These are phyloP conservation scores for Silene noctiflora DNA, from an alignment of 179 eudicot genomes.

Conservation along the genomic window DNA sequence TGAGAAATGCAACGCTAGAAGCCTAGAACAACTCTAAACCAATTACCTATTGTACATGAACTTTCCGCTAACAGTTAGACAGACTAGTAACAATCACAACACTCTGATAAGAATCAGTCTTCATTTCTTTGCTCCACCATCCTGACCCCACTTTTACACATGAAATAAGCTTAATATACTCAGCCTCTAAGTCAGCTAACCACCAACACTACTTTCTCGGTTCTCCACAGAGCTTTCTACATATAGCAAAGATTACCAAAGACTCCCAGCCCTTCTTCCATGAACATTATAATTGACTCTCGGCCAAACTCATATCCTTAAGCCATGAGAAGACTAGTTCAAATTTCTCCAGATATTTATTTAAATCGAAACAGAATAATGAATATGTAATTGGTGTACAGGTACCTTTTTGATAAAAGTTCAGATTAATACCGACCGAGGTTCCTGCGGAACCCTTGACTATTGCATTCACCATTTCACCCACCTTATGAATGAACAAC, in stretches of 20 bases:
- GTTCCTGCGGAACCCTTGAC: not conserved
- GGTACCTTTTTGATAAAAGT: not conserved
- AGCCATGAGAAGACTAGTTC: not conserved
- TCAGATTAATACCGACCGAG: not conserved
- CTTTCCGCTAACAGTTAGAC: not conserved
- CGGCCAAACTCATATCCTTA: not conserved
- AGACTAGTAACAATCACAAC: not conserved
- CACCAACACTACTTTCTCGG: not conserved
- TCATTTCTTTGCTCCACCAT: not conserved
- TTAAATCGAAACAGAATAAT: not conserved
- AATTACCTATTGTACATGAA: not conserved
- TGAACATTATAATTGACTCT: not conserved
- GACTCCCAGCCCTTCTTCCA: not conserved
- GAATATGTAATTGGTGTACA: not conserved
- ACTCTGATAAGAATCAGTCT: not conserved
- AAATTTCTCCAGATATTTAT: not conserved
- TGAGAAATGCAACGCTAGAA: not conserved
- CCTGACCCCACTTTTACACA: not conserved
- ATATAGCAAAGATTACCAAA: not conserved
- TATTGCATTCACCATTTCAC: not conserved
- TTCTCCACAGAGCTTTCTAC: not conserved
- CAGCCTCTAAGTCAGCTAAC: not conserved
- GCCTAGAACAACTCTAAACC: not conserved
- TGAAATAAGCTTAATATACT: not conserved
- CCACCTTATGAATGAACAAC: not conserved